Conservation (phyloP, 345 rosid species). For the Toxicodendron radicans region DNA sequence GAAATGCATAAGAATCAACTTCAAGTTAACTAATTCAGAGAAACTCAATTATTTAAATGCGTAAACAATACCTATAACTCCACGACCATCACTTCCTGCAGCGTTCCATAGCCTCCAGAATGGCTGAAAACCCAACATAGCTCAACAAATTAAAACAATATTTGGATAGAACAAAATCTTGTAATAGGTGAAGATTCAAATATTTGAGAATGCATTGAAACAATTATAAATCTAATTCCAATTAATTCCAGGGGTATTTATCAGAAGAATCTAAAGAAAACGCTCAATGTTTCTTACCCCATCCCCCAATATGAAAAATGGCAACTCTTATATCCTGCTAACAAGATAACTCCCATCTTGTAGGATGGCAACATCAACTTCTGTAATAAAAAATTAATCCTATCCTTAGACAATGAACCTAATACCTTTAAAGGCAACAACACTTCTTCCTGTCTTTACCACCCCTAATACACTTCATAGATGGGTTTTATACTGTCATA, state of each 20-base stretch:
- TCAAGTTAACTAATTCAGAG: neutral
- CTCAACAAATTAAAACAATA: neutral
- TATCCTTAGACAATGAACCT: no score
- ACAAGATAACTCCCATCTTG: neutral
- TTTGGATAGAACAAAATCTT: neutral
- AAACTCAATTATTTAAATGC: conserved; percentile 14
- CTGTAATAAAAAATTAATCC: neutral
- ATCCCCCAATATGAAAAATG: neutral
- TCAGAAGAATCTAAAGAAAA: neutral
- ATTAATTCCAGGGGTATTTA: neutral
- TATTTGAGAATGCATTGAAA: neutral
- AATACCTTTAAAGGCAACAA: no score
- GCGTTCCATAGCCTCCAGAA: conserved; percentile 99
- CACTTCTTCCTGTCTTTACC: no score
- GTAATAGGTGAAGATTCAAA: neutral
- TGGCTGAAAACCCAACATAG: conserved; percentile 50
- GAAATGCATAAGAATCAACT: conserved; percentile 20
- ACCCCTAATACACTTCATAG: no score
- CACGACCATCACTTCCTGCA: conserved; percentile 91
- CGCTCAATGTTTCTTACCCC: neutral
- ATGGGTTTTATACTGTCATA: no score
- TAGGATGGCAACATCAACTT: neutral
- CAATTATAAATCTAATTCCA: neutral
- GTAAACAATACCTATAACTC: conserved; percentile 66
- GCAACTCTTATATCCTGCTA: neutral